Evolutionary conservation across 1,284 basidiomycete genomes (phyloP), one percentile per base, ranked within the genome.

Genomic region (Apiotrichum gracile): DNA sequence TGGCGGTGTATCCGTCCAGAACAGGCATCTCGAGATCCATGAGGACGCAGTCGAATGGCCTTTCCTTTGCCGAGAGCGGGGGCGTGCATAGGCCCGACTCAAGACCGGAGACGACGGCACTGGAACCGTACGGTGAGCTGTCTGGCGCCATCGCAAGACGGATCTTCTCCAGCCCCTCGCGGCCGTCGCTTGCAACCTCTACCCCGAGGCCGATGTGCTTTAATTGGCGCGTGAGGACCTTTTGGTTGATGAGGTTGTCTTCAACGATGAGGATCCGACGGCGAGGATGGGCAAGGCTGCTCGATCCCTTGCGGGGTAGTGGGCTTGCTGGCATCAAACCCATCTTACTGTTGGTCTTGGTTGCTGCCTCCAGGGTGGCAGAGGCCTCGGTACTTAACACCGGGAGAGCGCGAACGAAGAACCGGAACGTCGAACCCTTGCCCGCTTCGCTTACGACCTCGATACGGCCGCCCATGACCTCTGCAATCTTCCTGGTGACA

Each of bases 221-320:
- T 17, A 77, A 58, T 47, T 75, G 73, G 0, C 72, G 65, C 41
- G 60, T 57, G 7, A 76, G 60, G 6, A 76, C 66, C 16, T 66
- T 70, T 49, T 71, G 72, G 43, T 73, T 74, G 62, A 77, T 73
- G 21, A 68, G 50, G 47, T 76, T 76, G 55, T 77, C 75, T 41
- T 63, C 63, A 16, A 65, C 60, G 12, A 63, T 54, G 13, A 65
- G 54, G 17, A 62, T 43, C 25, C 55, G 59, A 73, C 50, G 61
- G 67, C 9, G 76, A 74, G 35, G 73, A n/a, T 38, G 37, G 19
- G n/a, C n/a, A 3, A 19, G 7, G 37, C 10, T n/a, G 8, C n/a
- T 19, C 8, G 17, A 10, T 5, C 5, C n/a, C 9, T 3, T 10
- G 17, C 37, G n/a, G n/a, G n/a, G n/a, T n/a, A n/a, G n/a, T n/a